phyloP scores from a whole-genome alignment of 768 basidiomycete genomes.

The Mycena galericulata region DNA sequence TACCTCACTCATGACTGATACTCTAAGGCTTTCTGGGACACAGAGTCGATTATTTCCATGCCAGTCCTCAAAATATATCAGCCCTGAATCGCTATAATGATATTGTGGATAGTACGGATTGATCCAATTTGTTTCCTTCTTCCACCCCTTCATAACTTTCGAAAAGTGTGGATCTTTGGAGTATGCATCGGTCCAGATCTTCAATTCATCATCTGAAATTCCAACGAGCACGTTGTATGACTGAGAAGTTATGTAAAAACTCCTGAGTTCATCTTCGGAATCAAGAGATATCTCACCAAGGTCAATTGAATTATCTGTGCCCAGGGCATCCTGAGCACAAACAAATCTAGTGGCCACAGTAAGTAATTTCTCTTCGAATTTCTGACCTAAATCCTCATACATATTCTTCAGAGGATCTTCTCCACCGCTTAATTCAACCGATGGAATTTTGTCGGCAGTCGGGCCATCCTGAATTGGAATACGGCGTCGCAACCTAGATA shows the following conservation, averaged over 20 bases:
- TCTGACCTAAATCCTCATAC: constrained; percentile 40
- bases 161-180: constrained; percentile 1
- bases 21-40: constrained; percentile 37
- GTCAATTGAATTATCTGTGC: background rate
- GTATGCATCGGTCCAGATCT: constrained; percentile 13
- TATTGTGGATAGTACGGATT: constrained; percentile 27
- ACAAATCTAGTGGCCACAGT: constrained; percentile 28
- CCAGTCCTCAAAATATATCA: constrained; percentile 41
- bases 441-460: constrained; percentile 12
- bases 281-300: background rate
- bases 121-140: constrained; percentile 3
- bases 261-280: background rate
- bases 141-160: background rate
- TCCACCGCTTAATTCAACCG: background rate
- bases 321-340: constrained; percentile 18
- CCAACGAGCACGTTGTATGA: constrained; percentile 2
- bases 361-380: constrained; percentile 43
- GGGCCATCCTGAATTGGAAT: constrained; percentile 35
- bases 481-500: constrained; percentile 33
- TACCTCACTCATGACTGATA: constrained; percentile 38
- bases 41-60: no score
- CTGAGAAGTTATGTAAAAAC: background rate
- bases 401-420: constrained; percentile 41
- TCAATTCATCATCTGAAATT: background rate
- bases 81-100: constrained; percentile 24